Evolutionary conservation across 2,329 filamentous ascomycete species (phyloP).

Genomic region (Epichloe aotearoae): DNA sequence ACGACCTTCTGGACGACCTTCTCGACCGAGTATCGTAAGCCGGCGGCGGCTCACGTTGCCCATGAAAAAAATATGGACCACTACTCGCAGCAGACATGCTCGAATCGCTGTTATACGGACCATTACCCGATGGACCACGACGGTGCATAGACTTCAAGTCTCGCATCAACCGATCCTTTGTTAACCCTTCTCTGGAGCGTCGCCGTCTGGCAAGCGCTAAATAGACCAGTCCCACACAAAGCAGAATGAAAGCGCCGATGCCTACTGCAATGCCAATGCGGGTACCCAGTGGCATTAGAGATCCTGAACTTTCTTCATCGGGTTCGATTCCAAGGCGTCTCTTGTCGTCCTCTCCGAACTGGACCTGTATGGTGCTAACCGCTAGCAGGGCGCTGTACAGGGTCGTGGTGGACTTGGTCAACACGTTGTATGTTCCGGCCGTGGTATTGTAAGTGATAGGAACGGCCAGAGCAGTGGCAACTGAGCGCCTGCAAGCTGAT

Average conservation of each 20-base stretch:
- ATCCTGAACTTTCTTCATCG: constrained; percentile 11
- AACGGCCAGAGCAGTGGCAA: constrained; percentile 23
- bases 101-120: neutral
- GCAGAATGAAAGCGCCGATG: constrained; percentile 16
- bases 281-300: constrained; percentile 16
- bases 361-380: constrained; percentile 23
- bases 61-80: neutral
- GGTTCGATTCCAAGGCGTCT: constrained; percentile 21
- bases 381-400: constrained; percentile 24
- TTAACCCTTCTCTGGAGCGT: constrained; percentile 9
- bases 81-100: constrained; percentile 1
- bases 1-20: constrained; percentile 10
- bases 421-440: constrained; percentile 20
- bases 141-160: constrained; percentile 5
- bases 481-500: constrained; percentile 21
- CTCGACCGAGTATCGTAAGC: constrained; percentile 18
- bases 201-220: constrained; percentile 15
- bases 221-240: constrained; percentile 14
- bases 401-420: constrained; percentile 23
- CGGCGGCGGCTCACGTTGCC: constrained; percentile 15
- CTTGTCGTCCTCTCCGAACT: constrained; percentile 25
- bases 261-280: constrained; percentile 24
- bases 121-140: neutral
- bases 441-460: constrained; percentile 24
- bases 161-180: constrained; percentile 6